These are phyloP conservation scores for Porcisia deanei DNA, from an alignment of 208 protist genomes.

Conservation along the genomic window DNA sequence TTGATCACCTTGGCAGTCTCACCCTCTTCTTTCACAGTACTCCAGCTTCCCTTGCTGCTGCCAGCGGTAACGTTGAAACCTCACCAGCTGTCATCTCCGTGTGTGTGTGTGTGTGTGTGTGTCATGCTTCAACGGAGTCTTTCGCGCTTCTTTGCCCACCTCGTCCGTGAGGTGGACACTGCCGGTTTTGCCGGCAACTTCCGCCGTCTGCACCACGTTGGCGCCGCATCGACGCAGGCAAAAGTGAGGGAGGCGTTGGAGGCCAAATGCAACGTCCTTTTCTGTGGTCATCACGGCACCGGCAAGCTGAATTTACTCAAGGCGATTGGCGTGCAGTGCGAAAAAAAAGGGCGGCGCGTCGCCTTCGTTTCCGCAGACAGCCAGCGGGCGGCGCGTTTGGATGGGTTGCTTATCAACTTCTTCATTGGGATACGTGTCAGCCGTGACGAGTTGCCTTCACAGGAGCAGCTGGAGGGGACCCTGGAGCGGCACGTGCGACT, in stretches of 20 bases:
- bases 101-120: slow-evolving; percentile 1
- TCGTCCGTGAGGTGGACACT: slow-evolving; percentile 78
- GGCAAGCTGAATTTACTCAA: slow-evolving; percentile 85
- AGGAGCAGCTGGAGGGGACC: slow-evolving; percentile 87
- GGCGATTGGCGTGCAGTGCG: slow-evolving; percentile 68
- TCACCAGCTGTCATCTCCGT: neutral
- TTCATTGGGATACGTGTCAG: slow-evolving; percentile 81
- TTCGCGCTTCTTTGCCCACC: slow-evolving; percentile 28
- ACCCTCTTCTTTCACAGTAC: neutral
- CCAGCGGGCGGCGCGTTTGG: slow-evolving; percentile 62
- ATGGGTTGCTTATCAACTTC: slow-evolving; percentile 69
- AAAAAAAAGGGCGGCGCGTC: slow-evolving; percentile 46
- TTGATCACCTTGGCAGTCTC: neutral
- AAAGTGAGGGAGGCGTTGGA: slow-evolving; percentile 39
- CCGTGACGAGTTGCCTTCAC: slow-evolving; percentile 77
- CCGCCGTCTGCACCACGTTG: slow-evolving; percentile 44
- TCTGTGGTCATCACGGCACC: slow-evolving; percentile 77
- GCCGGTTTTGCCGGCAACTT: slow-evolving; percentile 79
- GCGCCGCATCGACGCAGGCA: slow-evolving; percentile 35
- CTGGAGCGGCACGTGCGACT: slow-evolving; percentile 83
- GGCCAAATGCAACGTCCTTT: slow-evolving; percentile 57
- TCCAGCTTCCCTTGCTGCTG: neutral
- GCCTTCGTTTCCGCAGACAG: slow-evolving; percentile 78
- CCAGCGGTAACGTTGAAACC: neutral
- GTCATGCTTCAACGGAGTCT: slow-evolving; percentile 24